These are phyloP conservation scores for Candida lessepsii DNA, from an alignment of 805 yeast species.

Conservation along the genomic window DNA sequence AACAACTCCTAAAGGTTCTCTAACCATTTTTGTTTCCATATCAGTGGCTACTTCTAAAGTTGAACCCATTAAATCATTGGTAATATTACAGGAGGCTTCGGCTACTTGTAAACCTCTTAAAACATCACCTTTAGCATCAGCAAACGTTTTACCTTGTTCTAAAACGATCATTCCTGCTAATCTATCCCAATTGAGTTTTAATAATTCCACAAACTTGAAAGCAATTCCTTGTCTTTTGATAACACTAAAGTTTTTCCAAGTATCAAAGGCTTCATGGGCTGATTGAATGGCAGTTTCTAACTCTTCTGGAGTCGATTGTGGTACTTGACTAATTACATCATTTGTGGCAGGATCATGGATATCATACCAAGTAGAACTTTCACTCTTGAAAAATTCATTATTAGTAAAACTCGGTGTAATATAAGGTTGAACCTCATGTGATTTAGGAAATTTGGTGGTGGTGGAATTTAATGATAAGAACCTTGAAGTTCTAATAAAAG, in stretches of 20 bases:
- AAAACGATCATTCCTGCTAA: conserved; percentile 55
- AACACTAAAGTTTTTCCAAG: conserved; percentile 54
- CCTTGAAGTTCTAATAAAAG: conserved; percentile 1
- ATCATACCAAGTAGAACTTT: conserved; percentile 59
- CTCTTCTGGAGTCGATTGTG: conserved; percentile 68
- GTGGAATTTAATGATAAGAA: conserved; percentile 13
- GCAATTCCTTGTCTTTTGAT: conserved; percentile 72
- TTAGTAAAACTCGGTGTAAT: conserved; percentile 51
- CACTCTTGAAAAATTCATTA: conserved; percentile 50
- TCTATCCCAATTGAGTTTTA: conserved; percentile 65
- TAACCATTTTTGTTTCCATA: conserved; percentile 75
- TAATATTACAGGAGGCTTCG: conserved; percentile 67
- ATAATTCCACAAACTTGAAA: conserved; percentile 63
- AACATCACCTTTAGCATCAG: conserved; percentile 73
- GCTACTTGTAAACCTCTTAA: conserved; percentile 77
- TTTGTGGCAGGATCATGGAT: conserved; percentile 77
- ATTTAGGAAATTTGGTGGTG: conserved; percentile 37
- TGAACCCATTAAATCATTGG: conserved; percentile 62
- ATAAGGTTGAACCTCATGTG: conserved; percentile 46
- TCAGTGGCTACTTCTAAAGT: conserved; percentile 66
- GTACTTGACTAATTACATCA: conserved; percentile 62
- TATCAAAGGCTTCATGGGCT: conserved; percentile 60
- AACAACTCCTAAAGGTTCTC: conserved; percentile 74
- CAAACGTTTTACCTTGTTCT: conserved; percentile 67
- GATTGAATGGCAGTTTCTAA: conserved; percentile 62